phyloP scores from a whole-genome alignment of 2,329 filamentous ascomycete genomes.

The Whalleya microplaca region DNA sequence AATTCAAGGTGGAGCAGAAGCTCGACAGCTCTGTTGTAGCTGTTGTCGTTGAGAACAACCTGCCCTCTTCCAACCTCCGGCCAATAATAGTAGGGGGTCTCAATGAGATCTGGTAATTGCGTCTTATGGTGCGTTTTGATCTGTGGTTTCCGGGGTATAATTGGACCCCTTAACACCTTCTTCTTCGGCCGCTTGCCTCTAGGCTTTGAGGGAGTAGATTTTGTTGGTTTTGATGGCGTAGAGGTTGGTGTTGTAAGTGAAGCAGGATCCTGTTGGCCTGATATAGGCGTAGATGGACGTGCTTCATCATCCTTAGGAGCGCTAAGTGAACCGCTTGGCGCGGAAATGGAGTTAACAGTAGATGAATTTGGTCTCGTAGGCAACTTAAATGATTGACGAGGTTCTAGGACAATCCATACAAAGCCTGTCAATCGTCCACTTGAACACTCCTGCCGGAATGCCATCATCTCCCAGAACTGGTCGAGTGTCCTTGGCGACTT shows the following conservation, averaged over 20 bases:
- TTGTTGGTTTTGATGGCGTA: slow-evolving; percentile 36
- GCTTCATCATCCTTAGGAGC: slow-evolving; percentile 31
- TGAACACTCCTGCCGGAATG: slow-evolving; percentile 93
- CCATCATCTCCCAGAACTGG: slow-evolving; percentile 99
- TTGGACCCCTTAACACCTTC: slow-evolving; percentile 58
- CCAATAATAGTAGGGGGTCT: slow-evolving; percentile 70
- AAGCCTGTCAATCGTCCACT: slow-evolving; percentile 92
- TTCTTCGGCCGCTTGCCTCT: slow-evolving; percentile 48
- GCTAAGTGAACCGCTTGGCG: slow-evolving; percentile 37
- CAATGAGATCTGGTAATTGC: slow-evolving; percentile 53
- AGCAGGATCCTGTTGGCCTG: slow-evolving; percentile 13
- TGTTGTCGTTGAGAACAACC: slow-evolving; percentile 63
- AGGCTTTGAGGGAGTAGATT: slow-evolving; percentile 20
- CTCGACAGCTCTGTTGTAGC: slow-evolving; percentile 71
- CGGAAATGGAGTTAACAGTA: slow-evolving; percentile 22
- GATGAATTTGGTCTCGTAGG: slow-evolving; percentile 11
- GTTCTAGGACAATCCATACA: slow-evolving; percentile 86
- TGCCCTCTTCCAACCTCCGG: slow-evolving; percentile 63
- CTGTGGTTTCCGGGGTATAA: slow-evolving; percentile 65
- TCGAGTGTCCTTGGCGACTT: slow-evolving; percentile 80
- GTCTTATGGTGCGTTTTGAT: slow-evolving; percentile 63
- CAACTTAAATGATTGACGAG: slow-evolving; percentile 32
- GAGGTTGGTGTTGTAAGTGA: slow-evolving; percentile 37
- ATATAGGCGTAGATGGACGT: slow-evolving; percentile 5
- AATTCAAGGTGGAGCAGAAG: slow-evolving; percentile 77